A percentile compares a stretch with the other conserved stretches of the same genome.
Conservation (phyloP, 2,329 filamentous ascomycete species). For the Colletotrichum abscissum region DNA sequence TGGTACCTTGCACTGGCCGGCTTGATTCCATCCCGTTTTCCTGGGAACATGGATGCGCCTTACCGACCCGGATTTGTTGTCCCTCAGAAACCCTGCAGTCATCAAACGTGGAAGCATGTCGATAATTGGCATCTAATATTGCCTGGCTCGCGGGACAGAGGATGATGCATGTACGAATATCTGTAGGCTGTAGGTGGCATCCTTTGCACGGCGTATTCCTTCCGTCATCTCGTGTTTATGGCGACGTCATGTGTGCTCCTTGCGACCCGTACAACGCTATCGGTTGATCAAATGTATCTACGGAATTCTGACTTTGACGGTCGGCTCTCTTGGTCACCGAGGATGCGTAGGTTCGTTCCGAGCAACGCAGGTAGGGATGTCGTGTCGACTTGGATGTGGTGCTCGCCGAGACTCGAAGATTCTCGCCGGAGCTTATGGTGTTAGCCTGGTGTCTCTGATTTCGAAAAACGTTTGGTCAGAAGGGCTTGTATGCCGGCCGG, state of each 20-base stretch:
- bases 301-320: background rate
- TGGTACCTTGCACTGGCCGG: background rate
- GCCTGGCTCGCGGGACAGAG: background rate
- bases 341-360: background rate
- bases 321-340: background rate
- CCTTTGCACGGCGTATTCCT: background rate
- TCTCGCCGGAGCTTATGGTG: background rate
- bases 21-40: constrained; percentile 20
- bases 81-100: constrained; percentile 22
- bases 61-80: constrained; percentile 22
- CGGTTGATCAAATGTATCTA: background rate
- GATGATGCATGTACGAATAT: background rate
- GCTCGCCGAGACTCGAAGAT: background rate
- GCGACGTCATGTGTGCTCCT: background rate
- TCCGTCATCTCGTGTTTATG: background rate
- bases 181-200: background rate
- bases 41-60: constrained; percentile 20
- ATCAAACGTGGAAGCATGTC: constrained; percentile 30
- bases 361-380: background rate
- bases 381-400: background rate
- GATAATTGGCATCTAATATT: constrained; percentile 17
- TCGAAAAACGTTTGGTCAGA: background rate
- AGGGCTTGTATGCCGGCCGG: background rate
- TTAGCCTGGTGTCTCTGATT: background rate
- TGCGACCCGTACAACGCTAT: background rate